phyloP scores from a whole-genome alignment of 1,284 basidiomycete species.

The Wolfiporia cocos region DNA sequence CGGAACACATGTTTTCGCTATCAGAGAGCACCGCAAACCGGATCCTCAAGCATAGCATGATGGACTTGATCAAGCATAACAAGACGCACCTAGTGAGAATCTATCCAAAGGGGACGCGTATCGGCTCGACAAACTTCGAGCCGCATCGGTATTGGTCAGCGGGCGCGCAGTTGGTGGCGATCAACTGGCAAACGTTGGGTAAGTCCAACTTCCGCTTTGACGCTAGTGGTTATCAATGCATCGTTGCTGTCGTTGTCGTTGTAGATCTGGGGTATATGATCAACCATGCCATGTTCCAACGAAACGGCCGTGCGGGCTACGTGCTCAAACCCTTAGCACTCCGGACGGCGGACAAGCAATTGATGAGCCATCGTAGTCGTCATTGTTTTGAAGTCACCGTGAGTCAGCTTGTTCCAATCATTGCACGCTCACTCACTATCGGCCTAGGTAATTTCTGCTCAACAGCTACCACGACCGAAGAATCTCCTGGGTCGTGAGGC shows the following conservation, averaged over 20 bases:
- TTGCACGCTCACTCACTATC: constrained; percentile 1
- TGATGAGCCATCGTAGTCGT: constrained; percentile 46
- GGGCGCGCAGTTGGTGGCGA: constrained; percentile 90
- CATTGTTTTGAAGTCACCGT: constrained; percentile 66
- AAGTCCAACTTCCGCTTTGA: constrained; percentile 19
- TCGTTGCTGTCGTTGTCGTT: not conserved
- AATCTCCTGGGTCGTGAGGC: constrained; percentile 60
- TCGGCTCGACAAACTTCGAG: constrained; percentile 86
- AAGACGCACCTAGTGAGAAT: constrained; percentile 81
- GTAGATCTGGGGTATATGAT: constrained; percentile 84
- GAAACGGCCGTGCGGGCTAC: constrained; percentile 83
- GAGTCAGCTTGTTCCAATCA: constrained; percentile 8
- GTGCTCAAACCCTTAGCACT: constrained; percentile 87
- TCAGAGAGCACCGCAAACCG: constrained; percentile 83
- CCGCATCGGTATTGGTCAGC: constrained; percentile 89
- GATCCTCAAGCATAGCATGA: constrained; percentile 48
- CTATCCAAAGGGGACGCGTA: constrained; percentile 83
- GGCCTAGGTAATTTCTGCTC: constrained; percentile 80
- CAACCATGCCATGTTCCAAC: constrained; percentile 92
- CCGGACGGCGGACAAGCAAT: constrained; percentile 58
- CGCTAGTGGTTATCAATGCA: not conserved
- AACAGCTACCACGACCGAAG: constrained; percentile 81
- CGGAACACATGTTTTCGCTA: constrained; percentile 90
- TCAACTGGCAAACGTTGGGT: constrained; percentile 99
- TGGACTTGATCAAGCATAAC: constrained; percentile 87